Percentiles rank a stretch among this genome's conserved stretches.
These are phyloP conservation scores for Phoma sp. DNA, from an alignment of 2,329 filamentous ascomycete genomes.

Conservation along the genomic window DNA sequence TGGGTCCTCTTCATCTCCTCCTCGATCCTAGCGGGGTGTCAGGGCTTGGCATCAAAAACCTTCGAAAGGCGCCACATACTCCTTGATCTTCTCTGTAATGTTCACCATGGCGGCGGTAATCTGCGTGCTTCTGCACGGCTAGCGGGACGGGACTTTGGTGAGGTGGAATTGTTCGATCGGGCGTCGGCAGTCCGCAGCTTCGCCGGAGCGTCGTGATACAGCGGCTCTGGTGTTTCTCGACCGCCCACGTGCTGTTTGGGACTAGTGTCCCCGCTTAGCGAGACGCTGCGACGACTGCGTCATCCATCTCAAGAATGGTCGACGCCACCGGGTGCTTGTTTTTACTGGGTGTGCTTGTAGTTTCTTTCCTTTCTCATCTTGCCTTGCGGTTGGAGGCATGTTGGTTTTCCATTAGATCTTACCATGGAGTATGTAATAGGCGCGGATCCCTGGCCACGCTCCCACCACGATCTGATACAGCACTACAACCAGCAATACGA, in stretches of 20 bases:
- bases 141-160: constrained; percentile 15
- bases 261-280: constrained; percentile 28
- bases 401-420: background rate
- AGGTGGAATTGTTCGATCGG: background rate
- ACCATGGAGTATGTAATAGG: constrained; percentile 10
- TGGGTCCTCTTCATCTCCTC: constrained; percentile 99
- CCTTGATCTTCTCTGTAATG: constrained; percentile 99
- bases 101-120: constrained; percentile 78
- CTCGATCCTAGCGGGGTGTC: constrained; percentile 77
- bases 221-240: constrained; percentile 45
- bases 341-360: background rate
- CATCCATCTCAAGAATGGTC: constrained; percentile 24
- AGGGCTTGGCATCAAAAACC: constrained; percentile 37
- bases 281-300: constrained; percentile 36
- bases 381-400: background rate
- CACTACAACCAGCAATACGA: constrained; percentile 52
- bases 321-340: constrained; percentile 26
- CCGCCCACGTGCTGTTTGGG: constrained; percentile 18
- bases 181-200: constrained; percentile 4
- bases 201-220: constrained; percentile 34
- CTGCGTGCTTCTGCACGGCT: background rate
- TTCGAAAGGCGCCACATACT: constrained; percentile 63
- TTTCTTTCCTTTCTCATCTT: constrained; percentile 8
- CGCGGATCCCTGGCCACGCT: constrained; percentile 36
- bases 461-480: constrained; percentile 41